These are phyloP conservation scores for Pythium monospermum DNA, from an alignment of 352 stramenopile genomes.

Conservation along the genomic window DNA sequence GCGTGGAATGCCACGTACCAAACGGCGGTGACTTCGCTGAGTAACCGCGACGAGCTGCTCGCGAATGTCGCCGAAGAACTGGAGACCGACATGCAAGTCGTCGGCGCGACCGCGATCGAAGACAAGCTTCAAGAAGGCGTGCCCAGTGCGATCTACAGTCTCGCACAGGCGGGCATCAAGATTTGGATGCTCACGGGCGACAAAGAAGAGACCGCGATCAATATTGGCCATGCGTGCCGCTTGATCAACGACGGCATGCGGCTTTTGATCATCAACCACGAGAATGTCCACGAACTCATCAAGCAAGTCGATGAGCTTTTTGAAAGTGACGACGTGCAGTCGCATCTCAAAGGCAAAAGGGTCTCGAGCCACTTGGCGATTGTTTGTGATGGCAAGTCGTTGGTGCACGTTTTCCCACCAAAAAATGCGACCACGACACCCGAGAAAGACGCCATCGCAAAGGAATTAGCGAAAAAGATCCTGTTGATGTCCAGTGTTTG, in stretches of 20 bases:
- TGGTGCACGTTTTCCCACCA: constrained; percentile 64
- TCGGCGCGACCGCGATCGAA: constrained; percentile 91
- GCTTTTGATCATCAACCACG: constrained; percentile 47
- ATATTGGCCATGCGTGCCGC: constrained; percentile 82
- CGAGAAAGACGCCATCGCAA: constrained; percentile 29
- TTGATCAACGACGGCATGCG: constrained; percentile 65
- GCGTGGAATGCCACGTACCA: constrained; percentile 62
- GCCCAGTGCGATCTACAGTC: constrained; percentile 76
- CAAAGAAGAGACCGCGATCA: constrained; percentile 94
- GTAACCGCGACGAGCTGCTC: constrained; percentile 49
- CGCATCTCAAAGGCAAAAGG: constrained; percentile 29
- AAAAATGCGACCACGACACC: constrained; percentile 30
- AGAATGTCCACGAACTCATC: constrained; percentile 37
- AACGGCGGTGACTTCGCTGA: constrained; percentile 49
- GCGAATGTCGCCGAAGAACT: constrained; percentile 53
- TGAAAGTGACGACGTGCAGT: constrained; percentile 41
- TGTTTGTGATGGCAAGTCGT: constrained; percentile 67
- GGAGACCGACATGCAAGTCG: constrained; percentile 71
- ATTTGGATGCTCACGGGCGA: constrained; percentile 95
- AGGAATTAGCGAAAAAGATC: constrained; percentile 48
- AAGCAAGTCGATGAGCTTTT: constrained; percentile 49
- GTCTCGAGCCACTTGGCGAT: constrained; percentile 51
- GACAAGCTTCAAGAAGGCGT: constrained; percentile 92
- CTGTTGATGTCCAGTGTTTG: constrained; percentile 57
- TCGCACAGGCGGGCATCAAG: constrained; percentile 89